phyloP scores from a whole-genome alignment of 257 asterid species.

The Parsonsia alboflavescens region DNA sequence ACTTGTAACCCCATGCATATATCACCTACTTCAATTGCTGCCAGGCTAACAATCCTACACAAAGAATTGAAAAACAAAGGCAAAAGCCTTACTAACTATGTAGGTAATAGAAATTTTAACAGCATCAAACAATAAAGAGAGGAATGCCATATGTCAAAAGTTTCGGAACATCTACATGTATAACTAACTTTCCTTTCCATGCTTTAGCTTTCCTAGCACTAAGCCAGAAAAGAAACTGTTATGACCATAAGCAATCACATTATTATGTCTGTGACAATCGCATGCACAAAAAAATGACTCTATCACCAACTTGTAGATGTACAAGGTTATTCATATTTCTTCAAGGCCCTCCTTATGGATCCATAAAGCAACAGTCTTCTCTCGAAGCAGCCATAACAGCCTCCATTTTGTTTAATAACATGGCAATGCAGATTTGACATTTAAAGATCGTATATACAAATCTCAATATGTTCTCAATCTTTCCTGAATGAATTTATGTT shows the following conservation, averaged over 20 bases:
- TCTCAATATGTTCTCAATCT: neutral
- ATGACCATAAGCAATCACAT: neutral
- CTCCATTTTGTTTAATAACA: neutral
- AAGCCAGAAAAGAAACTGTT: too few relatives aligned
- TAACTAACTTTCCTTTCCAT: too few relatives aligned
- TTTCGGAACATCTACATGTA: too few relatives aligned
- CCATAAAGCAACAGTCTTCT: neutral
- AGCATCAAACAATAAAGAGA: neutral
- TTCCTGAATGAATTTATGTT: neutral
- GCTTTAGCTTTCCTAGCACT: too few relatives aligned
- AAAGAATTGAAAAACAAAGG: neutral
- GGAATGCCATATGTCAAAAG: too few relatives aligned
- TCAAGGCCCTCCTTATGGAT: neutral
- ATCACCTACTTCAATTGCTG: neutral
- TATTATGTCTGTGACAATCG: neutral
- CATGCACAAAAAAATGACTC: neutral
- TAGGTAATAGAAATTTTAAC: too few relatives aligned
- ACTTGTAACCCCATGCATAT: neutral
- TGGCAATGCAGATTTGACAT: neutral
- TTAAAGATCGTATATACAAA: neutral
- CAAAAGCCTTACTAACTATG: neutral
- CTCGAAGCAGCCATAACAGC: neutral
- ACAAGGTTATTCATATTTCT: too few relatives aligned
- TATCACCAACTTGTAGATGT: neutral
- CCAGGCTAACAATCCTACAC: neutral